Conservation (phyloP, 2,329 filamentous ascomycete genomes). For the Septoria linicola region DNA sequence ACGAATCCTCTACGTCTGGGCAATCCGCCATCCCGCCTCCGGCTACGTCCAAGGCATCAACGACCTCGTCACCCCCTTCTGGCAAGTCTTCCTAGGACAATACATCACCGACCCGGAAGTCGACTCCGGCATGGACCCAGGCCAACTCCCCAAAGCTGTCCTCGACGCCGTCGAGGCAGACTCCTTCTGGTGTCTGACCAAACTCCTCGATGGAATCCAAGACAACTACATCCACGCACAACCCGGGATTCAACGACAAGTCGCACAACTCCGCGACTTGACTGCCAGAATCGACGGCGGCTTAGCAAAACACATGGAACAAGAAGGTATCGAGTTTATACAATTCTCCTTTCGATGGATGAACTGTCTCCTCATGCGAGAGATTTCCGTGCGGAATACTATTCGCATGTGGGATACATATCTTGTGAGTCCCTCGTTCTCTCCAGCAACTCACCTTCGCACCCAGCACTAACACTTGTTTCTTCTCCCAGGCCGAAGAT, state of each 20-base stretch:
- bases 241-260: slow-evolving; percentile 92
- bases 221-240: slow-evolving; percentile 99
- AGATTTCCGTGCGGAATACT: slow-evolving; percentile 93
- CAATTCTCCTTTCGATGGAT: slow-evolving; percentile 99
- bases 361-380: slow-evolving; percentile 97
- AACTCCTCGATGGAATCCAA: slow-evolving; percentile 96
- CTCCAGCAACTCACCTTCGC: background rate
- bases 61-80: slow-evolving; percentile 95
- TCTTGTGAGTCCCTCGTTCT: slow-evolving; percentile 61
- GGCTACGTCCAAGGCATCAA: slow-evolving; percentile 99
- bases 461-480: slow-evolving; percentile 5
- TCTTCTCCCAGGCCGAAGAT: slow-evolving; percentile 75
- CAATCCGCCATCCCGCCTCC: slow-evolving; percentile 92
- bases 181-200: slow-evolving; percentile 97
- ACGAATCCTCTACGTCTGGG: slow-evolving; percentile 95
- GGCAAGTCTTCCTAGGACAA: slow-evolving; percentile 91
- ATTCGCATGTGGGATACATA: slow-evolving; percentile 99
- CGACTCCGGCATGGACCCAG: slow-evolving; percentile 93
- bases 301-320: slow-evolving; percentile 83
- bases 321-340: slow-evolving; percentile 94
- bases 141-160: slow-evolving; percentile 84
- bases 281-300: slow-evolving; percentile 83
- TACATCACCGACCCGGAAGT: slow-evolving; percentile 95
- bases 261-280: slow-evolving; percentile 81
- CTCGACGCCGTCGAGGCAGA: slow-evolving; percentile 96